Percentiles rank a stretch among this genome's conserved stretches.
Evolutionary conservation across 208 protist species (phyloP).

Genomic region (Strigomonas culicis): DNA sequence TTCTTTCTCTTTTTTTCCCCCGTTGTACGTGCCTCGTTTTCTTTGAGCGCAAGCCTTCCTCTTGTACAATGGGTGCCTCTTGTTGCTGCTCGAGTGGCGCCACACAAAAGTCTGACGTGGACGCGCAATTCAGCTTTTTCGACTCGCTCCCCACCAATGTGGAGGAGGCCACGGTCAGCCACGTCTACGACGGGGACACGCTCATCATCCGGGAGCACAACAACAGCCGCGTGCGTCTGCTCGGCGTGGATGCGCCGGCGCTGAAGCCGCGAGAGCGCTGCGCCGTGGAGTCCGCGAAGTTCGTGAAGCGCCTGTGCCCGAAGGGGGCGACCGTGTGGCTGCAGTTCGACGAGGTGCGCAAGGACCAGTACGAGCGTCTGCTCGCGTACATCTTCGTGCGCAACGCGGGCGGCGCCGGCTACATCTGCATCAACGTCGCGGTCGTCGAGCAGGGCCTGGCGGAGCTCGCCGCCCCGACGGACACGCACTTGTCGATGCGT

Average conservation of each 20-base stretch:
- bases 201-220: constrained; percentile 42
- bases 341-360: constrained; percentile 16
- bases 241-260: constrained; percentile 54
- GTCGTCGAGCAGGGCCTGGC: constrained; percentile 45
- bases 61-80: background rate
- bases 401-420: constrained; percentile 22
- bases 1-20: background rate
- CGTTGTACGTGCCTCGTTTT: background rate
- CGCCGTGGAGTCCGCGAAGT: constrained; percentile 40
- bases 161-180: constrained; percentile 32
- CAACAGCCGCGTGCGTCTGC: constrained; percentile 35
- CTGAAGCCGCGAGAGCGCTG: constrained; percentile 42
- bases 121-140: constrained; percentile 26
- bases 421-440: constrained; percentile 46
- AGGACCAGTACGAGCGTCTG: constrained; percentile 35
- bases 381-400: constrained; percentile 42
- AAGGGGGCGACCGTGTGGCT: constrained; percentile 26
- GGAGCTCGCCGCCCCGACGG: constrained; percentile 31
- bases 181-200: constrained; percentile 69
- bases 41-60: background rate
- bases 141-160: constrained; percentile 22
- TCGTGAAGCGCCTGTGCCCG: constrained; percentile 35
- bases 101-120: background rate
- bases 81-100: no score
- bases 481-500: constrained; percentile 13